Percentiles rank a stretch among this genome's conserved stretches.
Conservation (phyloP, 129 eudicot species). For the Ambrosia trifida region DNA sequence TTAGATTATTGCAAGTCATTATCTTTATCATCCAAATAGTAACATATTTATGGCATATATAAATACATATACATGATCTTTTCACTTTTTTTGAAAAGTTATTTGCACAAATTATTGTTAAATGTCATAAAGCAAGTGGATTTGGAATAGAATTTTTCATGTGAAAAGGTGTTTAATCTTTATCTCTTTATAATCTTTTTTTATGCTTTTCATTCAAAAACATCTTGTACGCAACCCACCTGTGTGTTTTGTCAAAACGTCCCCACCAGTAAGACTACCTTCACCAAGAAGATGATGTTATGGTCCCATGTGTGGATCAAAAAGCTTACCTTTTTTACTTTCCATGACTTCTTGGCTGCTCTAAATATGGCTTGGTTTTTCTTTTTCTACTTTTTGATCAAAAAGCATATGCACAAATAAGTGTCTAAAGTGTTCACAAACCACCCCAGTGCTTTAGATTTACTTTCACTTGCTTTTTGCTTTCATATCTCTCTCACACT, state of each 20-base stretch:
- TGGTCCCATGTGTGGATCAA: slow-evolving; percentile 21
- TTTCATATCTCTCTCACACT: slow-evolving; percentile 1
- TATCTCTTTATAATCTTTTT: slow-evolving; percentile 36
- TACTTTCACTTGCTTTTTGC: slow-evolving; percentile 25
- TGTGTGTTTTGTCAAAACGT: slow-evolving; percentile 29
- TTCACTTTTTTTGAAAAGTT: background rate
- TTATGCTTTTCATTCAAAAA: slow-evolving; percentile 30
- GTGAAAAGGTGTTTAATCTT: slow-evolving; percentile 38
- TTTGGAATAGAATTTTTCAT: slow-evolving; percentile 43
- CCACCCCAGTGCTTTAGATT: slow-evolving; percentile 32
- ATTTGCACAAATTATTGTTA: slow-evolving; percentile 11
- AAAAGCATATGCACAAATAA: slow-evolving; percentile 29
- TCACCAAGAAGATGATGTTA: slow-evolving; percentile 34
- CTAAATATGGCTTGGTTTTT: slow-evolving; percentile 23
- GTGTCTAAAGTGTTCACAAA: slow-evolving; percentile 25
- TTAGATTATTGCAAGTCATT: background rate
- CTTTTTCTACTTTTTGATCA: slow-evolving; percentile 22
- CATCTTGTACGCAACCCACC: slow-evolving; percentile 50
- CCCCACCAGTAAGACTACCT: slow-evolving; percentile 33
- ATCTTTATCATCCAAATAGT: background rate
- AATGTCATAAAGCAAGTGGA: slow-evolving; percentile 40
- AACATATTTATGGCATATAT: background rate
- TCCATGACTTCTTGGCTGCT: slow-evolving; percentile 36
- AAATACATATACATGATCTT: background rate
- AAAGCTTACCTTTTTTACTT: slow-evolving; percentile 33